A percentile compares a stretch with the other conserved stretches of the same genome.
phyloP scores from a whole-genome alignment of 2,329 filamentous ascomycete species.

The Leptographium galeiforme region DNA sequence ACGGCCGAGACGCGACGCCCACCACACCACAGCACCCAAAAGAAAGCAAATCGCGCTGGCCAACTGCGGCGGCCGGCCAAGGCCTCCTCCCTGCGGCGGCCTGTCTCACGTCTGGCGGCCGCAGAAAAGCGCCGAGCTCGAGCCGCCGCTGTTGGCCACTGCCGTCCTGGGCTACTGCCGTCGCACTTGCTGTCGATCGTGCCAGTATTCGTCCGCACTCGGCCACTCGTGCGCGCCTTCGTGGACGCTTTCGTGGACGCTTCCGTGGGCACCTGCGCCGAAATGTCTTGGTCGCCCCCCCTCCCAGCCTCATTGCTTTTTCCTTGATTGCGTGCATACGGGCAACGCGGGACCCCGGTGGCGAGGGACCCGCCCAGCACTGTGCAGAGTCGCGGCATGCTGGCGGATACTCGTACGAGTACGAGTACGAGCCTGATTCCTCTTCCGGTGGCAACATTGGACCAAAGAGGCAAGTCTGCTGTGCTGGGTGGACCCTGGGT shows the following conservation, averaged over 20 bases:
- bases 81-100: not conserved
- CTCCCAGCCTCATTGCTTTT: no score
- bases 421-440: not conserved
- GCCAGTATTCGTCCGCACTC: no score
- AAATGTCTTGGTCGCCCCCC: not conserved
- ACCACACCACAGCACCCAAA: not conserved
- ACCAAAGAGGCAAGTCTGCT: not conserved
- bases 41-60: not conserved
- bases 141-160: no score
- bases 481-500: not conserved
- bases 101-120: no score
- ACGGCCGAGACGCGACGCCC: no score
- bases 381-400: no score
- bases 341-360: not conserved
- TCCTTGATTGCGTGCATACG: not conserved
- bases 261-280: not conserved
- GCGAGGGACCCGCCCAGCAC: not conserved
- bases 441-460: not conserved
- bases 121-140: no score
- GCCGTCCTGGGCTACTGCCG: no score
- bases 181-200: no score
- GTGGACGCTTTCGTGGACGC: no score
- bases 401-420: not conserved
- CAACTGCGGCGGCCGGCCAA: not conserved
- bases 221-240: no score